Percentiles rank a stretch among this genome's conserved stretches.
Conservation (phyloP, 495 filamentous ascomycete genomes). For the Tetracladium setigerum region DNA sequence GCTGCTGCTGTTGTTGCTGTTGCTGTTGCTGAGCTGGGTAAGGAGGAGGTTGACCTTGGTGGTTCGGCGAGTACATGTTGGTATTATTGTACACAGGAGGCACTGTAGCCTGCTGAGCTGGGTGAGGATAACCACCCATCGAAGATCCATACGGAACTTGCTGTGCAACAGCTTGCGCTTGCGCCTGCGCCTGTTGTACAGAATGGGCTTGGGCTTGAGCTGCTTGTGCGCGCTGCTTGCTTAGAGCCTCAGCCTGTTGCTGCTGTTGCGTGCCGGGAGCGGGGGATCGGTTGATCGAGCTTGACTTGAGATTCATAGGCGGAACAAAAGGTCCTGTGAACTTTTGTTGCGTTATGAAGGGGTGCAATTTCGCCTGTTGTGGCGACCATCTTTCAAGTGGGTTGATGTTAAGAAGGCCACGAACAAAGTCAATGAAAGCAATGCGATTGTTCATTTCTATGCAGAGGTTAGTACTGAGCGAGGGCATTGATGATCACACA, state of each 20-base stretch:
- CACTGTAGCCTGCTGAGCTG: conserved; percentile 30
- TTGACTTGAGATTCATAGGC: conserved; percentile 92
- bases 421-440: conserved; percentile 99
- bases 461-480: conserved; percentile 15
- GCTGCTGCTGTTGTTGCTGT: no score
- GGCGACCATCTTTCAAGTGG: conserved; percentile 97
- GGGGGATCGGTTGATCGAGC: conserved; percentile 73
- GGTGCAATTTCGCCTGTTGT: conserved; percentile 93
- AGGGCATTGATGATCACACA: conserved; percentile 17
- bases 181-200: conserved; percentile 43
- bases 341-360: conserved; percentile 98
- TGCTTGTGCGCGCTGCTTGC: conserved; percentile 74
- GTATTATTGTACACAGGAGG: conserved; percentile 69
- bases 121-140: conserved; percentile 35
- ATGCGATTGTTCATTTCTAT: conserved; percentile 96
- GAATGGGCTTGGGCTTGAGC: conserved; percentile 48
- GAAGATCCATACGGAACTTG: conserved; percentile 19
- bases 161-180: conserved; percentile 38
- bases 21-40: conserved; percentile 51
- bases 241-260: conserved; percentile 83
- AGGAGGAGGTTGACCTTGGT: conserved; percentile 71
- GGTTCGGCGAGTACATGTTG: conserved; percentile 60
- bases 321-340: conserved; percentile 93
- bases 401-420: conserved; percentile 88
- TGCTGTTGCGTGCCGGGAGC: conserved; percentile 97